Evolutionary conservation across 345 rosid genomes (phyloP).

Genomic region (Eutrema japonicum): DNA sequence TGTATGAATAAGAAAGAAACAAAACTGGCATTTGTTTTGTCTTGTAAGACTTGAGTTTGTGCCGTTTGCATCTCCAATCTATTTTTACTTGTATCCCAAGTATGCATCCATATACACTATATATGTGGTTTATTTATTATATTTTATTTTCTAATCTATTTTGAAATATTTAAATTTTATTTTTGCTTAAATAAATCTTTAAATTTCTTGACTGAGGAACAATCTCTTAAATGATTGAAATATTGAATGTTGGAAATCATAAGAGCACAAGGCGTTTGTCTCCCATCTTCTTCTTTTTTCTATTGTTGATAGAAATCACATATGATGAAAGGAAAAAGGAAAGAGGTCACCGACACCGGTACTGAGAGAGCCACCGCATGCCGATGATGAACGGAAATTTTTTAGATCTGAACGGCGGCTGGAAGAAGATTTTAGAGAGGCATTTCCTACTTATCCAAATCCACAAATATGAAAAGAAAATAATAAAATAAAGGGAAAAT

Average conservation of each 20-base stretch:
- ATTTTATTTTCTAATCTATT: neutral
- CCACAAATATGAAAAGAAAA: no score
- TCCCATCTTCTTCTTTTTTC: neutral
- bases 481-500: no score
- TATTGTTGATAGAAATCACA: neutral
- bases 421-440: no score
- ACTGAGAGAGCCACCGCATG: no score
- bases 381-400: no score
- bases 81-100: neutral
- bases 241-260: neutral
- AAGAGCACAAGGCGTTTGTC: neutral
- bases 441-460: no score
- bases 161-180: neutral
- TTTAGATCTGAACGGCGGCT: no score
- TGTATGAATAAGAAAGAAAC: slow-evolving; percentile 31
- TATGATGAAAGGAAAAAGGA: no score
- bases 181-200: neutral
- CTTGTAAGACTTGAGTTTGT: slow-evolving; percentile 35
- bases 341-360: no score
- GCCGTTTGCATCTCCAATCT: slow-evolving; percentile 13
- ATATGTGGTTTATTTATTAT: neutral
- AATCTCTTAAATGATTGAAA: neutral
- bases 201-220: neutral
- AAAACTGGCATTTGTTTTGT: slow-evolving; percentile 13
- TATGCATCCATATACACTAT: neutral